A percentile compares a stretch with the other conserved stretches of the same genome.
phyloP scores from a whole-genome alignment of 495 filamentous ascomycete genomes.

The Daldinia vernicosa region DNA sequence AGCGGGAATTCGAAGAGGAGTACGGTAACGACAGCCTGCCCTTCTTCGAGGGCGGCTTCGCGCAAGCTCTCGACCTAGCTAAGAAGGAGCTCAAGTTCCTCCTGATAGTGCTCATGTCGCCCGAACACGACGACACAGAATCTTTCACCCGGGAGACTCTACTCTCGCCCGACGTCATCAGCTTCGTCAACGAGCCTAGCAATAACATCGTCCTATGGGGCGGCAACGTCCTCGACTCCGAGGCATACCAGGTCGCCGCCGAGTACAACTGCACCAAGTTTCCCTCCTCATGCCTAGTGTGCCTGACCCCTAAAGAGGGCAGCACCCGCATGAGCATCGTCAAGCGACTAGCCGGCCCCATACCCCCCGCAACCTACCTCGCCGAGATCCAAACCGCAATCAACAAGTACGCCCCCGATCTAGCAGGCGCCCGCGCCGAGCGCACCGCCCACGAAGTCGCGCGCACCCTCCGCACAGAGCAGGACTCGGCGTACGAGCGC shows the following conservation, averaged over 20 bases:
- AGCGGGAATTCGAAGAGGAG: conserved; percentile 92
- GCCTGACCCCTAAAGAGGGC: conserved; percentile 81
- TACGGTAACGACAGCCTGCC: conserved; percentile 75
- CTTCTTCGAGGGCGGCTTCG: conserved; percentile 87
- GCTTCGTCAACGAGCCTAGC: conserved; percentile 73
- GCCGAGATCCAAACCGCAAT: conserved; percentile 76
- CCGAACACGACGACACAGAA: conserved; percentile 91
- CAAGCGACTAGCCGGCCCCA: conserved; percentile 74
- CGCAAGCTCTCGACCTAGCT: conserved; percentile 85
- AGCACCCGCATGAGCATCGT: conserved; percentile 88
- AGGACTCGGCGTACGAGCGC: conserved; percentile 91
- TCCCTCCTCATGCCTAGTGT: conserved; percentile 84
- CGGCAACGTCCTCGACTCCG: conserved; percentile 88
- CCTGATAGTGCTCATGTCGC: conserved; percentile 82
- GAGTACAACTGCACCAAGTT: conserved; percentile 88
- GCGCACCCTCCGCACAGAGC: conserved; percentile 79
- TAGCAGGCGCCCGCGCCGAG: conserved; percentile 72
- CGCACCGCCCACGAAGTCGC: conserved; percentile 80
- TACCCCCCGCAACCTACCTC: conserved; percentile 71
- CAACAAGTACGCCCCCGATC: conserved; percentile 70
- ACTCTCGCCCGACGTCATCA: conserved; percentile 73
- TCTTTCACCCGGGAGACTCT: conserved; percentile 86
- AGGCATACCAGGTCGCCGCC: conserved; percentile 88
- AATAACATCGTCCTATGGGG: conserved; percentile 89
- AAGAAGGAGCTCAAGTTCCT: conserved; percentile 93